Evolutionary conservation across 495 filamentous ascomycete genomes (phyloP).

Genomic region (Aspergillus campestris): DNA sequence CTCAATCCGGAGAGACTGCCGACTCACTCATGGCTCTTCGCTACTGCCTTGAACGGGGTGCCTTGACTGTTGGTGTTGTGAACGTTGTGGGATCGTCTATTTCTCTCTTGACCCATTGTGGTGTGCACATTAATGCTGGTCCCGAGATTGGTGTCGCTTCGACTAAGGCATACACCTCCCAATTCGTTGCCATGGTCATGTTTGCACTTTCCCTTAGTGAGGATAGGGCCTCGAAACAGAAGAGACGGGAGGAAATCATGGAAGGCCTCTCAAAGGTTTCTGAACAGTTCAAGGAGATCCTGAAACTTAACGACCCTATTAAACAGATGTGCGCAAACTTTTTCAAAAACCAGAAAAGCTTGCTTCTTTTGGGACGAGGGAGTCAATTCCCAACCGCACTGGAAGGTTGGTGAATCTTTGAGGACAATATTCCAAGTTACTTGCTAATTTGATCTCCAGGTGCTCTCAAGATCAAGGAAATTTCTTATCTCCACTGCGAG

Average conservation of each 20-base stretch:
- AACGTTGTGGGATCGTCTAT: conserved; percentile 98
- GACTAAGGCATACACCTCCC: conserved; percentile 97
- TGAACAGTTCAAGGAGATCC: conserved; percentile 80
- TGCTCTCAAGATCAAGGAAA: conserved; percentile 98
- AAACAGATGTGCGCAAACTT: conserved; percentile 83
- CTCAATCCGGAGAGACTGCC: conserved; percentile 97
- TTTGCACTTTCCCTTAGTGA: conserved; percentile 93
- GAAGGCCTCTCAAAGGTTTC: conserved; percentile 82
- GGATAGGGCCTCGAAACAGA: conserved; percentile 88
- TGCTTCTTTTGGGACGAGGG: conserved; percentile 87
- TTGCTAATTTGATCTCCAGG: conserved; percentile 29
- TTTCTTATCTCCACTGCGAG: conserved; percentile 98
- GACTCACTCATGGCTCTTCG: conserved; percentile 94
- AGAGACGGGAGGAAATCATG: conserved; percentile 94
- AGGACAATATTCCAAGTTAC: neutral
- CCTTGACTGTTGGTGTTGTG: conserved; percentile 93
- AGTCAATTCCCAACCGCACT: conserved; percentile 95
- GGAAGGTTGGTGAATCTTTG: conserved; percentile 52
- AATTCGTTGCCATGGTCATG: conserved; percentile 99
- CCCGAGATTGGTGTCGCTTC: conserved; percentile 98
- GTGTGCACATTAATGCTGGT: conserved; percentile 98
- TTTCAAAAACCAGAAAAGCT: conserved; percentile 94
- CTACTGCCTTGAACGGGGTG: conserved; percentile 95
- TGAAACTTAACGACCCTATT: conserved; percentile 85
- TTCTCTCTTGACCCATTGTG: conserved; percentile 95